Conservation (phyloP, 164 flowering plant genomes). For the Euptelea pleiosperma region DNA sequence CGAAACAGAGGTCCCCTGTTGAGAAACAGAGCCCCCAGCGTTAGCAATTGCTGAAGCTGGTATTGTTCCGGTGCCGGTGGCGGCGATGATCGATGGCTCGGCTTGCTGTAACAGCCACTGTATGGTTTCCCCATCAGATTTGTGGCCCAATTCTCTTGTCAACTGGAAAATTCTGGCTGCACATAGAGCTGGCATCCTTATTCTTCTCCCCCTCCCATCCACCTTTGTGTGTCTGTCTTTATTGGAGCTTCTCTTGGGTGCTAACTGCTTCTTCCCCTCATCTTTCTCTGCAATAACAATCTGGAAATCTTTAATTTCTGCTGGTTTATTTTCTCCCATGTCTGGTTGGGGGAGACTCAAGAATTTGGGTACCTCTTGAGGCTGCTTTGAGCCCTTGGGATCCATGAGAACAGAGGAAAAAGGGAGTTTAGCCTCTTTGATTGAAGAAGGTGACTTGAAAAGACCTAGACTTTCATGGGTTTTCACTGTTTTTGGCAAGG, state of each 20-base stretch:
- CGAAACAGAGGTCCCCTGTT: constrained; percentile 53
- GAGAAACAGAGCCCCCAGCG: constrained; percentile 51
- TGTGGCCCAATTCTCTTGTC: constrained; percentile 81
- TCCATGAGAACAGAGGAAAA: constrained; percentile 31
- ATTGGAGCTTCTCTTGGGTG: constrained; percentile 72
- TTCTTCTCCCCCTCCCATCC: constrained; percentile 84
- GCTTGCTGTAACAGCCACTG: constrained; percentile 87
- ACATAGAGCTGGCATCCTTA: constrained; percentile 90
- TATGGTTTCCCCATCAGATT: constrained; percentile 85
- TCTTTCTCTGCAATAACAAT: constrained; percentile 56
- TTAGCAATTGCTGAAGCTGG: constrained; percentile 74
- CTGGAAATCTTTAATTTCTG: constrained; percentile 58
- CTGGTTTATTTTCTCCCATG: constrained; percentile 40
- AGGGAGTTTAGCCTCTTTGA: constrained; percentile 16
- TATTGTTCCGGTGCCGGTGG: constrained; percentile 82
- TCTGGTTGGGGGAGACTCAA: constrained; percentile 35
- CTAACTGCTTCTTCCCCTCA: constrained; percentile 50
- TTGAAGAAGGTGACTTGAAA: constrained; percentile 38
- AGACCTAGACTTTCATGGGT: constrained; percentile 37
- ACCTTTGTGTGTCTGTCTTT: constrained; percentile 88
- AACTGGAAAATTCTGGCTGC: constrained; percentile 85
- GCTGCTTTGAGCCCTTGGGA: constrained; percentile 47
- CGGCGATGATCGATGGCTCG: constrained; percentile 80
- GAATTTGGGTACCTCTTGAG: constrained; percentile 38
- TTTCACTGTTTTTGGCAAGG: constrained; percentile 45